Evolutionary conservation across 495 filamentous ascomycete genomes (phyloP), one percentile per base, ranked within the genome.

Genomic region (Xylaria curta): DNA sequence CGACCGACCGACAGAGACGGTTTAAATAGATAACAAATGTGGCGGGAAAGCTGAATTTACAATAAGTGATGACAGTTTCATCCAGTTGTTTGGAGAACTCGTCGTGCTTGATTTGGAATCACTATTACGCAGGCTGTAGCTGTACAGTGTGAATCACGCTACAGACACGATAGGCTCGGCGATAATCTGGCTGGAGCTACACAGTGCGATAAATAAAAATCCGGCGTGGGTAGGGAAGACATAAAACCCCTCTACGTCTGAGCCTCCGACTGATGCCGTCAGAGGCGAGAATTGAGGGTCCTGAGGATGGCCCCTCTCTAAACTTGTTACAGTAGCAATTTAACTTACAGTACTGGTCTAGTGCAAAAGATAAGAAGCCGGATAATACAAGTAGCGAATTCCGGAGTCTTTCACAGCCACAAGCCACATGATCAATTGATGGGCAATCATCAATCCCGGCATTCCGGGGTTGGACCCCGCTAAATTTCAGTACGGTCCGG

Each of bases 51-150:
- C 17, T 63, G 38, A n/a, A 19, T 54, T 67, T 28, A 42, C 33
- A 49, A 8, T 3, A 44, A 38, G 44, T 61, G 67, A 69, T 69
- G 67, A 69, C 67, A 69, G 56, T 60, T 69, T 61, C 21, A 36
- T 61, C 19, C 21, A 9, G 26, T 49, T 60, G 51, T 46, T 46
- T 68, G 66, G 64, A 44, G 24, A 59, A 12, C 36, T 19, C 38
- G n/a, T 5, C 19, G 66, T 59, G 28, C 28, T 59, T 56, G 51
- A 68, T 68, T 68, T 68, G 66, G 66, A 68, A 68, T 68, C 66
- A 68, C 66, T 33, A 59, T 28, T 59, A 44, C 66, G 26, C 31
- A 17, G 33, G 2, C 13, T 33, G 64, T 51, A 66, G 64, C 2
- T 26, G 7, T 53, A 66, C 38, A 54, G 64, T 66, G n/a, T 54